A percentile compares a stretch with the other conserved stretches of the same genome.
Conservation (phyloP, 2,329 filamentous ascomycete genomes). For the Stemphylium beticola region DNA sequence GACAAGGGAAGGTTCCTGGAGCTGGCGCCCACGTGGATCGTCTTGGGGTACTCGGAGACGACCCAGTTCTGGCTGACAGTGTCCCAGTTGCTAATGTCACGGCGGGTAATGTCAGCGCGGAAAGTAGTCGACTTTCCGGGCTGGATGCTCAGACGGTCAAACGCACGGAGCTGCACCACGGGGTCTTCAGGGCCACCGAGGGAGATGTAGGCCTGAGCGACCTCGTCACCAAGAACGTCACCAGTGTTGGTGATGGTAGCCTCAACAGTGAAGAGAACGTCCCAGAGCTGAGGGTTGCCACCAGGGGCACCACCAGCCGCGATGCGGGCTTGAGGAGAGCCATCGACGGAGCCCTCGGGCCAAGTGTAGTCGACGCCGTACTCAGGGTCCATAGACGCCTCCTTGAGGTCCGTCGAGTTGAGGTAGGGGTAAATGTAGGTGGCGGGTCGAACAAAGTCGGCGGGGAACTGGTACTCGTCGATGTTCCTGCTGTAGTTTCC, state of each 20-base stretch:
- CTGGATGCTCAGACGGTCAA: slow-evolving; percentile 76
- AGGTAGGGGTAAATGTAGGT: slow-evolving; percentile 75
- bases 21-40: slow-evolving; percentile 64
- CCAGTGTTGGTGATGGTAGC: slow-evolving; percentile 77
- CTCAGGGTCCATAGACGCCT: slow-evolving; percentile 63
- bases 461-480: slow-evolving; percentile 72
- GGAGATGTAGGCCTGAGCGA: slow-evolving; percentile 77
- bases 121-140: slow-evolving; percentile 73
- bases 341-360: slow-evolving; percentile 64
- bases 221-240: slow-evolving; percentile 67
- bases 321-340: slow-evolving; percentile 62
- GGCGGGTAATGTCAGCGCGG: slow-evolving; percentile 71
- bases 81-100: slow-evolving; percentile 91
- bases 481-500: slow-evolving; percentile 69
- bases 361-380: slow-evolving; percentile 67
- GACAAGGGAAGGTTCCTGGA: slow-evolving; percentile 63
- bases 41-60: slow-evolving; percentile 63
- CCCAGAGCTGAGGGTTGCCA: slow-evolving; percentile 69
- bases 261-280: slow-evolving; percentile 70
- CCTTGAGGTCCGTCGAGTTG: slow-evolving; percentile 65
- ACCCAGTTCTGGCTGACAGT: slow-evolving; percentile 82
- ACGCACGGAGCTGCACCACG: slow-evolving; percentile 72
- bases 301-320: slow-evolving; percentile 69
- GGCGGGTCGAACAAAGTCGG: slow-evolving; percentile 58
- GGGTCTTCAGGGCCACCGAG: slow-evolving; percentile 80